Base-by-base conservation (phyloP, 495 filamentous ascomycete species). In the Penicillium paxilli region DNA sequence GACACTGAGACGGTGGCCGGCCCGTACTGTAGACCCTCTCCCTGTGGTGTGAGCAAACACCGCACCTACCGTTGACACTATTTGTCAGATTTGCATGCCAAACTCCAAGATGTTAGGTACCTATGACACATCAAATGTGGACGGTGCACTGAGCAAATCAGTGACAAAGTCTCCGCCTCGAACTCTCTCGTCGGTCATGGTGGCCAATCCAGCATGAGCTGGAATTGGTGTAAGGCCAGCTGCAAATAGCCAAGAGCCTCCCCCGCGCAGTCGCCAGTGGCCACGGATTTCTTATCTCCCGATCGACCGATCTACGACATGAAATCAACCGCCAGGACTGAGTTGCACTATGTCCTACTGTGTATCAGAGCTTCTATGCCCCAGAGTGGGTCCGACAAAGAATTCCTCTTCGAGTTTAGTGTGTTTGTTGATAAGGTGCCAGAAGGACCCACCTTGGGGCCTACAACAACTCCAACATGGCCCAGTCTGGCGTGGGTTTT, bases 331-430 rank as follows among this genome's bases (percentile, higher is more conserved):
- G 12, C 26, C 2, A 12, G 26, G 26, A 25, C 5, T 21, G 9
- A 19, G 35, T 42, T 42, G 17, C 17, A 24, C 26, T 8, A 24
- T 14, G 58, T n/a, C n/a, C n/a, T n/a, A n/a, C n/a, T n/a, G n/a
- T n/a, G n/a, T n/a, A n/a, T n/a, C n/a, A n/a, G n/a, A n/a, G n/a
- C n/a, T n/a, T n/a, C n/a, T n/a, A n/a, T n/a, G n/a, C n/a, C n/a
- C n/a, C n/a, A n/a, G n/a, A n/a, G n/a, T 65, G 64, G 64, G 62
- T 62, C 64, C 64, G 64, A 67, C 64, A 65, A 67, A 65, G 44
- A 58, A 57, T 65, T 62, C 64, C 64, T 47, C 51, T 65, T 67
- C 22, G 44, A 56, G 64, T 20, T 23, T 67, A 62, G 64, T 35
- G 16, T 26, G 8, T 4, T 47, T 23, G 6, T 23, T 8, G 40